Base-by-base conservation (phyloP, 148 eudicot species). In the Silene uniflora region DNA sequence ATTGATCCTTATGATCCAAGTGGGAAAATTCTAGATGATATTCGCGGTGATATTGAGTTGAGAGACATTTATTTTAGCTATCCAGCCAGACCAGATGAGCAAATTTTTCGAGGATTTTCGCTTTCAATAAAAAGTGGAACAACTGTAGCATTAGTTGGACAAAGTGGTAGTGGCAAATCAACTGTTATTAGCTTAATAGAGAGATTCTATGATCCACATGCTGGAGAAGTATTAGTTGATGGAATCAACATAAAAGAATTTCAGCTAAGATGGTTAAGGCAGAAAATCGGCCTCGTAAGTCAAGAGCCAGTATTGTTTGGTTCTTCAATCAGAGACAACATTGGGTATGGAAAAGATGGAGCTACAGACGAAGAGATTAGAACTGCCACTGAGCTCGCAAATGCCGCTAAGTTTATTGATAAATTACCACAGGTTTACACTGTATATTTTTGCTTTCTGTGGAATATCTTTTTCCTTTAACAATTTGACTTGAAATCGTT, bases 141-240 rank as follows among this genome's bases (percentile, higher is more conserved):
- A 21, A 90, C 94, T 32, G 81, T 84, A 39, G 94, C 94, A 39
- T 81, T 90, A 77, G 91, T 90, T 70, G 91, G 94, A 9, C 85
- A 86, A 76, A 90, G 94, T 74, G 94, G 94, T 63, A 87, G 91
- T 42, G 91, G 91, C n/a, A 90, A 90, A 80, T 90, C 94, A 2
- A 88, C 94, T 35, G 91, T 88, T 0, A 83, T 88, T 22, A 87
- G 90, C 74, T 75, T 90, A 39, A 78, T 90, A 39, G 91, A 90
- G 84, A 86, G 94, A 81, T 90, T 90, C 27, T 90, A 90, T 56
- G 91, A 90, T 81, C 94, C 94, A 24, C 75, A 79, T 9, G 80
- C 84, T n/a, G 94, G 94, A 47, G 84, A 88, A 63, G 91, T 90
- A 65, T 81, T 90, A 24, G 84, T 90, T 29, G 94, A 90, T 85